Evolutionary conservation across 805 yeast genomes (phyloP).

Genomic region (Saccharomycopsis sp.): DNA sequence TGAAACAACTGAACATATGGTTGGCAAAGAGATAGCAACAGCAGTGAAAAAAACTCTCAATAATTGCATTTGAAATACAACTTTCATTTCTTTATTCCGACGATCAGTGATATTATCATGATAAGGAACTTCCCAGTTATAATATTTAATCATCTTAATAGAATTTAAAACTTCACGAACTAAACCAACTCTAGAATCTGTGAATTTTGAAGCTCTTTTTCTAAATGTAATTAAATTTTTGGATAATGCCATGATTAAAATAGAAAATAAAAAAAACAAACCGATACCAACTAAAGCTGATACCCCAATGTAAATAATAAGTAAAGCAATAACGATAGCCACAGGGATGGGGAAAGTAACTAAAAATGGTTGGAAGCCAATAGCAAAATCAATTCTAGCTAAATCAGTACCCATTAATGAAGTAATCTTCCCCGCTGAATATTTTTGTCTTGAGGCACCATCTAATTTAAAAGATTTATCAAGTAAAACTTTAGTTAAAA

Average conservation of each 20-base stretch:
- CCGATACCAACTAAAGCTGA: constrained; percentile 62
- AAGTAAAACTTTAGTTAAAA: constrained; percentile 57
- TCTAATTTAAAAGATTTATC: constrained; percentile 56
- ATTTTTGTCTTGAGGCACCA: constrained; percentile 45
- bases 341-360: constrained; percentile 54
- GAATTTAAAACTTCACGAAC: constrained; percentile 57
- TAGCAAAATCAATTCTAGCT: constrained; percentile 64
- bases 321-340: constrained; percentile 53
- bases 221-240: constrained; percentile 46
- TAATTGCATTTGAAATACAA: constrained; percentile 52
- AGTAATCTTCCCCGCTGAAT: constrained; percentile 57
- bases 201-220: constrained; percentile 45
- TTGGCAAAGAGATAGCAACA: constrained; percentile 44
- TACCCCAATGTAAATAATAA: constrained; percentile 62
- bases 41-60: constrained; percentile 49
- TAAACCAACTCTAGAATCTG: constrained; percentile 56
- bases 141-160: constrained; percentile 68
- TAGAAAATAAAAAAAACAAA: constrained; percentile 28
- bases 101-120: constrained; percentile 41
- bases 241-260: constrained; percentile 37
- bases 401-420: constrained; percentile 73
- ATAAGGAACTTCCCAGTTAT: constrained; percentile 84
- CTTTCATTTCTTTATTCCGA: constrained; percentile 51
- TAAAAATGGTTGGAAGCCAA: constrained; percentile 52
- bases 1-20: constrained; percentile 50